Evolutionary conservation across 495 filamentous ascomycete species (phyloP).

Genomic region (Xylaria longipes): DNA sequence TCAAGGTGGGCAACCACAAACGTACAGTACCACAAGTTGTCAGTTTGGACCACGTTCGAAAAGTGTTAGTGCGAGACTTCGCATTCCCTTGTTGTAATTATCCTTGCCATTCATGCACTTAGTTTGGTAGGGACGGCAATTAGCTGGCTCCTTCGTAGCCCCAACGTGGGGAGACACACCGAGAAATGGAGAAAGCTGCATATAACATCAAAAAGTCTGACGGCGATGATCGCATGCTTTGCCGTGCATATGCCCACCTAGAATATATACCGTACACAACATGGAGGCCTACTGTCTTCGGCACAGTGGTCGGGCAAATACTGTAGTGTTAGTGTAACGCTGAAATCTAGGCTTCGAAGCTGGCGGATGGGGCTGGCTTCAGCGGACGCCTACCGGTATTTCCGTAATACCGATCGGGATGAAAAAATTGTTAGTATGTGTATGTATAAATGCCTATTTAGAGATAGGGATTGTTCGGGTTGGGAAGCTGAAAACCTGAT

Average conservation of each 20-base stretch:
- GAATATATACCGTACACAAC: neutral
- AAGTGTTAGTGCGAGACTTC: slow-evolving; percentile 23
- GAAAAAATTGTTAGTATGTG: neutral
- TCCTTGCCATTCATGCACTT: slow-evolving; percentile 19
- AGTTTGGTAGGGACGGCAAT: slow-evolving; percentile 11
- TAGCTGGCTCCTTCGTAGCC: neutral
- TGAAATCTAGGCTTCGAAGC: slow-evolving; percentile 19
- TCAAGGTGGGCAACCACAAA: neutral
- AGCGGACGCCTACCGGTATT: neutral
- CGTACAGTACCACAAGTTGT: neutral
- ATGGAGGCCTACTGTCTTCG: neutral
- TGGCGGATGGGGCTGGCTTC: slow-evolving; percentile 17
- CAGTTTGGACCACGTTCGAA: neutral
- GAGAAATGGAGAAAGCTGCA: neutral
- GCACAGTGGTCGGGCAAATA: neutral
- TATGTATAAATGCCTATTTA: slow-evolving; percentile 5
- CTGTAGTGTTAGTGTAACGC: slow-evolving; percentile 2
- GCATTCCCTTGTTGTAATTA: neutral
- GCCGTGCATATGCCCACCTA: neutral
- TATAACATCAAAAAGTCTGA: slow-evolving; percentile 5
- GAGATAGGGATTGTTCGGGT: slow-evolving; percentile 26
- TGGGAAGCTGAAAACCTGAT: slow-evolving; percentile 6
- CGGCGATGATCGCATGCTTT: neutral
- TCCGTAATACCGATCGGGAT: neutral
- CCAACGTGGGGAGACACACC: slow-evolving; percentile 14